A percentile compares a stretch with the other conserved stretches of the same genome.
Conservation (phyloP, 768 basidiomycete species). For the Amanita pseudoporphyria region DNA sequence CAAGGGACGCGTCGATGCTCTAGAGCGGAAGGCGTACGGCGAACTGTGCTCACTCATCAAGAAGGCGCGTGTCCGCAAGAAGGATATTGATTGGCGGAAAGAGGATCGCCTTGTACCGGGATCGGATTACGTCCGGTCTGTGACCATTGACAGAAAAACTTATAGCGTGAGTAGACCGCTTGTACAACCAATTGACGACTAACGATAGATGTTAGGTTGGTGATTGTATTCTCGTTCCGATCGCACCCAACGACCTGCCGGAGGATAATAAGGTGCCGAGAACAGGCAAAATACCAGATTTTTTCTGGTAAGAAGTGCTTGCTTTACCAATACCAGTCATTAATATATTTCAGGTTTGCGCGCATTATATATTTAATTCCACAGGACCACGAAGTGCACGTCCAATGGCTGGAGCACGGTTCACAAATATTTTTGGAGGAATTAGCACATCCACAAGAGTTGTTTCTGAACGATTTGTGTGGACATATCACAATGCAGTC, state of each 20-base stretch:
- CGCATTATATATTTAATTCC: slow-evolving; percentile 46
- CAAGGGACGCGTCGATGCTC: slow-evolving; percentile 17
- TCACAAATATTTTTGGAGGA: slow-evolving; percentile 52
- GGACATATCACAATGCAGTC: slow-evolving; percentile 26
- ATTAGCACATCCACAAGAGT: slow-evolving; percentile 50
- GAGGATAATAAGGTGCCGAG: slow-evolving; percentile 22
- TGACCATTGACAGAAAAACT: slow-evolving; percentile 30
- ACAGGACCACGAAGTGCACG: slow-evolving; percentile 37
- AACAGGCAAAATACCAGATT: slow-evolving; percentile 37
- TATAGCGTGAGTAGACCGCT: slow-evolving; percentile 31
- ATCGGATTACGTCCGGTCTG: slow-evolving; percentile 27
- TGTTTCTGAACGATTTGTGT: slow-evolving; percentile 54
- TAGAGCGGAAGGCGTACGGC: slow-evolving; percentile 16
- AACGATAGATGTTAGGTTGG: slow-evolving; percentile 35
- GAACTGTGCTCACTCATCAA: slow-evolving; percentile 20
- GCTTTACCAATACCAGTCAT: neutral
- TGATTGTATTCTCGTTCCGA: slow-evolving; percentile 48
- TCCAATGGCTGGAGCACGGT: slow-evolving; percentile 71
- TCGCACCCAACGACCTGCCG: slow-evolving; percentile 27
- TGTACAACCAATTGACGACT: neutral
- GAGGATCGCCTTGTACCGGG: slow-evolving; percentile 24
- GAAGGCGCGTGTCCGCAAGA: slow-evolving; percentile 15
- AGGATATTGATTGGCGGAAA: slow-evolving; percentile 18
- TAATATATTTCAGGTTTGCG: slow-evolving; percentile 46
- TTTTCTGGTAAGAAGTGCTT: slow-evolving; percentile 45